Conservation (phyloP, 2,329 filamentous ascomycete genomes). For the Conoideocrella luteorostrata region DNA sequence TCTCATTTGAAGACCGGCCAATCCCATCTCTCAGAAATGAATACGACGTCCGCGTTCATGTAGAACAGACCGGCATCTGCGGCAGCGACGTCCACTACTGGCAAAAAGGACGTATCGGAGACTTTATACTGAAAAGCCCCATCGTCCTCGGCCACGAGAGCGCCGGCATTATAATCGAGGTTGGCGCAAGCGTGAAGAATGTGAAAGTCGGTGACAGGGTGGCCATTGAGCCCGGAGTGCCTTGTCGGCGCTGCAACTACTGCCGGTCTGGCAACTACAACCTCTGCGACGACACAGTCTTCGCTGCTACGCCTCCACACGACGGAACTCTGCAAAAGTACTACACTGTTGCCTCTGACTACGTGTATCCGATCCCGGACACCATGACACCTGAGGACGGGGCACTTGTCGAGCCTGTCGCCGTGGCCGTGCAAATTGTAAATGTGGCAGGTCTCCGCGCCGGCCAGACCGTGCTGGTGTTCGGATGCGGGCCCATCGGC, state of each 20-base stretch:
- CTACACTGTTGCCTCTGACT: too few species aligned
- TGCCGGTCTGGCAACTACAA: slow-evolving; percentile 87
- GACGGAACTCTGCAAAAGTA: slow-evolving; percentile 86
- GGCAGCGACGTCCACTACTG: slow-evolving; percentile 88
- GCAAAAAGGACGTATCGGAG: slow-evolving; percentile 77
- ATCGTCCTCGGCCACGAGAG: slow-evolving; percentile 74
- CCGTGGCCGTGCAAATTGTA: too few species aligned
- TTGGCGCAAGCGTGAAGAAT: slow-evolving; percentile 56
- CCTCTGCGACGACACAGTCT: slow-evolving; percentile 79
- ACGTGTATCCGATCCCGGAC: too few species aligned
- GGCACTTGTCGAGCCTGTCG: too few species aligned
- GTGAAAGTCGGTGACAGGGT: slow-evolving; percentile 74
- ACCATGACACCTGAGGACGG: too few species aligned
- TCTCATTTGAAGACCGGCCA: too few species aligned
- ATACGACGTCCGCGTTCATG: slow-evolving; percentile 75
- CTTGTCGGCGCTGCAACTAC: slow-evolving; percentile 70
- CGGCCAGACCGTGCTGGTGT: too few species aligned
- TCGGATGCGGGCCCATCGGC: too few species aligned
- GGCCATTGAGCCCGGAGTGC: slow-evolving; percentile 85
- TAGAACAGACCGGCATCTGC: slow-evolving; percentile 85
- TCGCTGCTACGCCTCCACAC: slow-evolving; percentile 89
- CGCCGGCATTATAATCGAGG: slow-evolving; percentile 67
- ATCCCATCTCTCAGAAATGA: too few species aligned
- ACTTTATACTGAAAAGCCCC: slow-evolving; percentile 75
- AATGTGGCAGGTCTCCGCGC: too few species aligned